These are phyloP conservation scores for Phaeosphaeriaceae sp. DNA, from an alignment of 2,329 filamentous ascomycete species.

Conservation along the genomic window DNA sequence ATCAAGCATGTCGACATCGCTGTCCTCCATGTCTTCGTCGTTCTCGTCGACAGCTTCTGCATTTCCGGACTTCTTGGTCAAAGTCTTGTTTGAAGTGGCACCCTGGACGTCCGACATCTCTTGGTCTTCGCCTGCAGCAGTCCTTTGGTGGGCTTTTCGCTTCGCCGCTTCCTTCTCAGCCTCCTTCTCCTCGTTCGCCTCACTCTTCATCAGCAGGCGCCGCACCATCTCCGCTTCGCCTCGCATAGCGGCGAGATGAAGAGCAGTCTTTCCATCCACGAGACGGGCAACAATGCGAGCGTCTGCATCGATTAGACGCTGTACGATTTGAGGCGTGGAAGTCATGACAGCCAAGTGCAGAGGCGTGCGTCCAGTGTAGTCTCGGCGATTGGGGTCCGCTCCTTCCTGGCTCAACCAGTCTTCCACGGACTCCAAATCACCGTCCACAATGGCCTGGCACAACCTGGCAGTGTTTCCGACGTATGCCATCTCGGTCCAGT, in stretches of 20 bases:
- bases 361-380: conserved; percentile 70
- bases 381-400: conserved; percentile 74
- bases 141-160: conserved; percentile 43
- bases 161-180: conserved; percentile 63
- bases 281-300: conserved; percentile 77
- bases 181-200: conserved; percentile 74
- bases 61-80: conserved; percentile 29
- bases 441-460: conserved; percentile 82
- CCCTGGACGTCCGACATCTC: conserved; percentile 7
- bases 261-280: conserved; percentile 79
- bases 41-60: conserved; percentile 49
- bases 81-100: neutral
- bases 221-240: conserved; percentile 75
- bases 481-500: conserved; percentile 93
- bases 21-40: conserved; percentile 55
- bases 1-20: conserved; percentile 62
- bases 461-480: conserved; percentile 79
- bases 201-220: conserved; percentile 76
- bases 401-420: conserved; percentile 74
- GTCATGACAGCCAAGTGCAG: conserved; percentile 77
- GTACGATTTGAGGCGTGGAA: conserved; percentile 74
- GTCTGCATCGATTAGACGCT: conserved; percentile 74
- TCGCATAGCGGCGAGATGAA: conserved; percentile 80
- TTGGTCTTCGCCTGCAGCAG: conserved; percentile 18
- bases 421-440: conserved; percentile 73